Evolutionary conservation across 169 alveolate genomes (phyloP).

Genomic region (Plasmodium cynomolgi): DNA sequence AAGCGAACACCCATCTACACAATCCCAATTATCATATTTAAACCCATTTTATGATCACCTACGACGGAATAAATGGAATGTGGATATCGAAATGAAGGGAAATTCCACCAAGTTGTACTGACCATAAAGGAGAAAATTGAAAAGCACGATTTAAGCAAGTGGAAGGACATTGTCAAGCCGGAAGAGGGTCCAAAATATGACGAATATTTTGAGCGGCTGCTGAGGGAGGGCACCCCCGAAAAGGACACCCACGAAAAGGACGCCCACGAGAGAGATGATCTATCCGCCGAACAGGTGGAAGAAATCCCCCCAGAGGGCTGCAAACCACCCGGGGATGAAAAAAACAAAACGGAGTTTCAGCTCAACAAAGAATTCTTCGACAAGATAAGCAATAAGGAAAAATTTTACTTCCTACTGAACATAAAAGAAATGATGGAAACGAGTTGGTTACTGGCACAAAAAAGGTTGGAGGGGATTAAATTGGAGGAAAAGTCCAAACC

Average conservation of each 20-base stretch:
- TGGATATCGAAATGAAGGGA: constrained; percentile 19
- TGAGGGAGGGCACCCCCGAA: neutral
- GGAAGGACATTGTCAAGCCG: constrained; percentile 62
- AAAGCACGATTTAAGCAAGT: constrained; percentile 55
- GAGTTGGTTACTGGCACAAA: constrained; percentile 81
- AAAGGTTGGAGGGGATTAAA: constrained; percentile 79
- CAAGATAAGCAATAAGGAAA: constrained; percentile 54
- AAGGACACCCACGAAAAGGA: neutral
- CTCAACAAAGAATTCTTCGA: constrained; percentile 61
- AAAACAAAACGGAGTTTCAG: neutral
- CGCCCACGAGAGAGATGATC: neutral
- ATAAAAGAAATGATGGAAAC: constrained; percentile 82
- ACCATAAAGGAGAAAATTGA: constrained; percentile 58
- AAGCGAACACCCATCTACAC: neutral
- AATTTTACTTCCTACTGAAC: constrained; percentile 72
- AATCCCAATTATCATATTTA: neutral
- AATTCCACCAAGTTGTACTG: constrained; percentile 50
- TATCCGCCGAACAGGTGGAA: neutral
- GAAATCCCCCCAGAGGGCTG: neutral
- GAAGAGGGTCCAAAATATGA: constrained; percentile 42
- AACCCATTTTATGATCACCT: neutral
- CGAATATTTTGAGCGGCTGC: constrained; percentile 29
- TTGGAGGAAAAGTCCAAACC: constrained; percentile 72
- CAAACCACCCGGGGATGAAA: neutral
- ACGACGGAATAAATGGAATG: constrained; percentile 44